Conservation (phyloP, 441 rosid genomes). For the Bocquillonia castaneifolia region DNA sequence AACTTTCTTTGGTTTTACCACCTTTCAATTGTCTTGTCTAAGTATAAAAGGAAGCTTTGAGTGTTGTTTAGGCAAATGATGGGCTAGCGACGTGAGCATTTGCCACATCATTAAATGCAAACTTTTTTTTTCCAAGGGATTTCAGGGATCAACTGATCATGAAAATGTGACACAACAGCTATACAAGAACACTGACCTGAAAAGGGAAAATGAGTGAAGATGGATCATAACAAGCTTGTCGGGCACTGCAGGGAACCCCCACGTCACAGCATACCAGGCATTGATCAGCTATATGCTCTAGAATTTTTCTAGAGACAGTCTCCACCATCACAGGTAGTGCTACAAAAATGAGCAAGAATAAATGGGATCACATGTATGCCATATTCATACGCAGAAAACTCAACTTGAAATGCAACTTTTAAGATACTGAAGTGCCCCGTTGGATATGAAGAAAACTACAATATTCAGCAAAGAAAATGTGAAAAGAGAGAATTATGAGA, state of each 20-base stretch:
- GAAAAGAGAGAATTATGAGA: neutral
- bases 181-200: constrained; percentile 52
- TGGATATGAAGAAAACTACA: neutral
- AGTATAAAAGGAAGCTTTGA: too few species aligned
- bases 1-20: neutral
- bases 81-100: neutral
- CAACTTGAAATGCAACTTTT: neutral
- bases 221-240: constrained; percentile 84
- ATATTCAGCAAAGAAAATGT: constrained; percentile 3
- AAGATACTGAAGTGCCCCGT: neutral
- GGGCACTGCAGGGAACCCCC: constrained; percentile 84
- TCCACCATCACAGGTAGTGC: constrained; percentile 82
- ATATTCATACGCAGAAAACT: neutral
- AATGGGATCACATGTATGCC: neutral
- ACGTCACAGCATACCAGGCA: constrained; percentile 94
- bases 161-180: neutral
- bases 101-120: neutral
- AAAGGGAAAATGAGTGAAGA: constrained; percentile 90
- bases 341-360: constrained; percentile 33
- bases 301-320: constrained; percentile 62
- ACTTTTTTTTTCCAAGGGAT: neutral
- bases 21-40: neutral
- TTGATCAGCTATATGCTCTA: constrained; percentile 83
- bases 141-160: neutral
- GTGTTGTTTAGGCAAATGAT: too few species aligned